These are phyloP conservation scores for Claviceps digitariae DNA, from an alignment of 2,329 filamentous ascomycete genomes.

Conservation along the genomic window DNA sequence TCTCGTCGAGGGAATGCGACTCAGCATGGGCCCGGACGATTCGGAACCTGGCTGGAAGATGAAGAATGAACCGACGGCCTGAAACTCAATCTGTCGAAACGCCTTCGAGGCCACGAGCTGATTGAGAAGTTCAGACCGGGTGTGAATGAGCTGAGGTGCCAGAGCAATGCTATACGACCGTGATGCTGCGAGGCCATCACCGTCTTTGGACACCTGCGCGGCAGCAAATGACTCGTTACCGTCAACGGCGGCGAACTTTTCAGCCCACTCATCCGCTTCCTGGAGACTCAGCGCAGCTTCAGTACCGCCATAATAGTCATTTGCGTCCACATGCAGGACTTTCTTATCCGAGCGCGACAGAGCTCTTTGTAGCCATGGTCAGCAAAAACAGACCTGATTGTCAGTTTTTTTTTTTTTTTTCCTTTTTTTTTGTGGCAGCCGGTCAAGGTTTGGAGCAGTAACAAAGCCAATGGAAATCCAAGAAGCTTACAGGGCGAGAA, in stretches of 20 bases:
- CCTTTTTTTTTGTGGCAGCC: not conserved
- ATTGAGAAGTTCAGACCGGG: conserved; percentile 62
- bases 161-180: conserved; percentile 73
- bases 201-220: conserved; percentile 21
- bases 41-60: conserved; percentile 40
- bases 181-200: conserved; percentile 40
- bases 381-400: conserved; percentile 18
- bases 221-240: conserved; percentile 14
- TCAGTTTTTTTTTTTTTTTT: conserved; percentile 6
- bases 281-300: conserved; percentile 78
- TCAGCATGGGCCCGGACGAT: conserved; percentile 28
- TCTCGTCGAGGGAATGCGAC: conserved; percentile 71
- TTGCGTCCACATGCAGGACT: conserved; percentile 76
- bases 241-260: conserved; percentile 18
- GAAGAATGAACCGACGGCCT: conserved; percentile 88
- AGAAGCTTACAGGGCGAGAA: conserved; percentile 58
- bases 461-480: conserved; percentile 18
- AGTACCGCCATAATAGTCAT: conserved; percentile 74
- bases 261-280: conserved; percentile 66
- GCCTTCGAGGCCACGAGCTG: conserved; percentile 80
- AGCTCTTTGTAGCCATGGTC: conserved; percentile 46
- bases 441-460: not conserved
- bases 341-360: conserved; percentile 87
- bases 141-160: conserved; percentile 76
- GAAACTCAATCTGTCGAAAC: conserved; percentile 82